Evolutionary conservation across 2,329 filamentous ascomycete genomes (phyloP), one percentile per base, ranked within the genome.

Genomic region (Teratosphaeria viscida): DNA sequence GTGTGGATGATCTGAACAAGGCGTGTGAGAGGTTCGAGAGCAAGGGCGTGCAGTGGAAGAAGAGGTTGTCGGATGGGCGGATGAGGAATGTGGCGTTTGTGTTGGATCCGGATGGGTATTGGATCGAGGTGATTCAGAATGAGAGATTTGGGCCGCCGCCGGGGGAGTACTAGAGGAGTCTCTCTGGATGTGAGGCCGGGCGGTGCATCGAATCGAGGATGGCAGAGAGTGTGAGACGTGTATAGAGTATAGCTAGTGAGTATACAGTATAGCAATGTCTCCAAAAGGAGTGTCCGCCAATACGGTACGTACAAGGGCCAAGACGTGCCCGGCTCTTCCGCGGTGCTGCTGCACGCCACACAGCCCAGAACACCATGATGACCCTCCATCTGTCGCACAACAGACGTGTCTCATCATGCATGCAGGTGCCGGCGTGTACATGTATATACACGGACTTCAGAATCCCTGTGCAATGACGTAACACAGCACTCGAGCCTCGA

Each of bases 51-150:
- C 86, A 82, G 74, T 99, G 91, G 90, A 96, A 96, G 85, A 97
- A 97, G 85, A 82, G 89, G 65, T 81, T 97, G 62, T 95, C 90
- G 1, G 92, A 97, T 64, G 92, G 92, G 32, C 95, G 96, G 91
- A 96, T 96, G 92, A 92, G 89, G 81, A 90, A 94, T 65, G 86
- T 97, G 58, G 94, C 94, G 0, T 97, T 97, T 71, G 77, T 97
- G 54, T 79, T 96, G 34, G 75, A 78, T 63, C 91, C 91, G 0
- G 91, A 95, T 75, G 83, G 82, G 56, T 95, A 95, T 76, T 95
- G 88, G 89, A 82, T 90, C 57, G 83, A 85, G 71, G 74, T 86
- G 32, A 77, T 96, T 57, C 90, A 95, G 77, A 95, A 95, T 68
- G 85, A 90, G 75, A 79, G 78, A 58, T 78, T 88, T 60, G 81